Base-by-base conservation (phyloP, 208 protist genomes). In the Phytomonas francai region DNA sequence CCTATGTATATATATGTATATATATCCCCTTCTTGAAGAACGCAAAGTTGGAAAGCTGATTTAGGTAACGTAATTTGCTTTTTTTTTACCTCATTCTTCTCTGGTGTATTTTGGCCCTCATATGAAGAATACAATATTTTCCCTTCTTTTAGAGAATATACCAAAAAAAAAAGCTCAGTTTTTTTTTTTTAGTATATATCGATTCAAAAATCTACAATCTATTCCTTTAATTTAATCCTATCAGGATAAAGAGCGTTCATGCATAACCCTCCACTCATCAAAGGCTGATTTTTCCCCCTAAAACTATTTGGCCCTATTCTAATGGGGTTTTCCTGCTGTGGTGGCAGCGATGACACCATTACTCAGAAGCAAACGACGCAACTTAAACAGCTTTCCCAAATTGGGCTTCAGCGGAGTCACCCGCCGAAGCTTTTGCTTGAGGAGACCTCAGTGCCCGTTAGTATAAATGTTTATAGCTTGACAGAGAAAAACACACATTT, bases 401-500 rank as follows among this genome's bases (percentile, higher is more conserved):
- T 72, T 8, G 84, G 77, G 9, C 71, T 95, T 25, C 49, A 57
- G 12, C 83, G 81, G 12, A 83, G 78, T 42, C 59, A 65, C 2
- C 71, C 80, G 0, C 90, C 90, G 12, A 63, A 33, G 28, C 70
- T 84, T 54, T 65, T 70, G 5, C 39, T 27, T 25, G 64, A 79
- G 29, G 73, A 80, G 27, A 63, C 77, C 12, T 73, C 81, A 29
- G 74, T 81, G 4, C 73, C 79, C 1, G 87, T 95, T n/a, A 71
- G 67, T 16, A 57, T 95, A n/a, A 95, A 92, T 68, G 84, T 95
- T 7, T 95, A 95, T 68, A 90, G 84, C 68, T 76, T 95, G 14
- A 16, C 89, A 16, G 72, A 81, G 67, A 79, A 66, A 28, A 94
- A 94, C 73, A 80, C 76, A 59, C 78, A 67, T 51, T 73, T 95